A percentile compares a stretch with the other conserved stretches of the same genome.
These are phyloP conservation scores for Suhomyces bolitotheri DNA, from an alignment of 1,139 yeast species.

Conservation along the genomic window DNA sequence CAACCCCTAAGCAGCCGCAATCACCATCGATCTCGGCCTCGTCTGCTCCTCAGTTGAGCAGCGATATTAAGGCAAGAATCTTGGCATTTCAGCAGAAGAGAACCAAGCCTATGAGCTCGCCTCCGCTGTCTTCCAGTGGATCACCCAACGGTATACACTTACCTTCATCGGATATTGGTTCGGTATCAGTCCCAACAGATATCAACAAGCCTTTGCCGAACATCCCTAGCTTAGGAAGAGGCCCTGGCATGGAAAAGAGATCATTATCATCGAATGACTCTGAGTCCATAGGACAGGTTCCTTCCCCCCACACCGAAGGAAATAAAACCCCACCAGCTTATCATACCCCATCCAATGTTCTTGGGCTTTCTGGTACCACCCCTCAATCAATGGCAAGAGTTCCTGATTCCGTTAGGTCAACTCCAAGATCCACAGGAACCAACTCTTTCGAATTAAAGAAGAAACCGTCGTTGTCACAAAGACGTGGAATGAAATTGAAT, in stretches of 20 bases:
- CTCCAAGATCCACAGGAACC: background rate
- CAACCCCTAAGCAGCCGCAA: slow-evolving; percentile 7
- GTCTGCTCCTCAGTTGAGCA: slow-evolving; percentile 40
- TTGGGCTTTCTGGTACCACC: slow-evolving; percentile 14
- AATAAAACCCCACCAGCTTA: background rate
- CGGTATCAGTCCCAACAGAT: background rate
- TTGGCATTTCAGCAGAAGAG: slow-evolving; percentile 74
- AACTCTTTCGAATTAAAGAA: slow-evolving; percentile 28
- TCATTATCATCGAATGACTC: slow-evolving; percentile 15
- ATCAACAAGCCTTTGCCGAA: slow-evolving; percentile 5
- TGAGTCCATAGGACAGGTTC: slow-evolving; percentile 12
- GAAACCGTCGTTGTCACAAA: slow-evolving; percentile 56
- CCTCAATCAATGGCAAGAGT: slow-evolving; percentile 23
- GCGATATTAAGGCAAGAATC: slow-evolving; percentile 73
- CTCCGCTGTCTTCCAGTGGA: slow-evolving; percentile 22
- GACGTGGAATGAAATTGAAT: slow-evolving; percentile 57
- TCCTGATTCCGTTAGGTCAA: slow-evolving; percentile 12
- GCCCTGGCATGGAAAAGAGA: slow-evolving; percentile 9
- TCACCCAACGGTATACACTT: slow-evolving; percentile 10
- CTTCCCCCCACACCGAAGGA: slow-evolving; percentile 17
- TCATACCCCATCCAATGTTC: slow-evolving; percentile 2
- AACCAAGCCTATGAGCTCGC: slow-evolving; percentile 31
- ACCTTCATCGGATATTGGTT: background rate
- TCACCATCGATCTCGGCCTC: slow-evolving; percentile 11
- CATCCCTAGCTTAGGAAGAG: slow-evolving; percentile 1